Base-by-base conservation (phyloP, 225 moss, liverwort and hornwort genomes). In the Takakia lepidozioides region DNA sequence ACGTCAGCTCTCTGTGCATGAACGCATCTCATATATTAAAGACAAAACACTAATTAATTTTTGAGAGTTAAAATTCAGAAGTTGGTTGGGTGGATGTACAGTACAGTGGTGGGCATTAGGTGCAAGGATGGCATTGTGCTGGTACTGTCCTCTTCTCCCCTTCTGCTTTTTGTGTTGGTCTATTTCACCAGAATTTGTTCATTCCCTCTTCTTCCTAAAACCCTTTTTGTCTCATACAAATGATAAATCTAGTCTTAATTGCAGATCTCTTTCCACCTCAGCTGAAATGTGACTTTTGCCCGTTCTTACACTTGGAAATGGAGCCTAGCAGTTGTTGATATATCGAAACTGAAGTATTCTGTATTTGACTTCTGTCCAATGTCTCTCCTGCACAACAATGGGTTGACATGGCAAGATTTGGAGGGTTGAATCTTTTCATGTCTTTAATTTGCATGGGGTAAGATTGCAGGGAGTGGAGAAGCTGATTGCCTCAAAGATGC, bases 41-140 rank as follows among this genome's bases (percentile, higher is more conserved):
- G 32, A 32, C 32, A 32, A 32, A 7, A 6, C 32, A 32, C 0
- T 32, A 0, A 32, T 32, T 7, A 32, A 6, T 51, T 16, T 3
- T 22, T 6, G 6, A 5, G 24, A 38, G 25, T 2, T 22, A 25
- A 14, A 21, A 28, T n/a, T 43, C 26, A 55, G 4, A 10, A 43
- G 19, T 10, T 43, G 29, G 21, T 19, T 10, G 15, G 55, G 17
- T 48, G 54, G 17, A 29, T 59, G 56, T 42, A 56, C 88, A 91
- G 87, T 50, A 91, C 91, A 41, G 87, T 91, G 19, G 82, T 91
- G 38, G 98, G 98, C 49, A 98, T 98, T 55, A 91, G 59, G 68
- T 98, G 98, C 85, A 98, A 87, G 76, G 98, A 91, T 74, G 87
- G 91, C 40, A 48, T 87, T 66, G 87, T 98, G 38, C 51, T 98